A percentile compares a stretch with the other conserved stretches of the same genome.
These are phyloP conservation scores for Lumnitzera littorea DNA, from an alignment of 345 rosid species.

Conservation along the genomic window DNA sequence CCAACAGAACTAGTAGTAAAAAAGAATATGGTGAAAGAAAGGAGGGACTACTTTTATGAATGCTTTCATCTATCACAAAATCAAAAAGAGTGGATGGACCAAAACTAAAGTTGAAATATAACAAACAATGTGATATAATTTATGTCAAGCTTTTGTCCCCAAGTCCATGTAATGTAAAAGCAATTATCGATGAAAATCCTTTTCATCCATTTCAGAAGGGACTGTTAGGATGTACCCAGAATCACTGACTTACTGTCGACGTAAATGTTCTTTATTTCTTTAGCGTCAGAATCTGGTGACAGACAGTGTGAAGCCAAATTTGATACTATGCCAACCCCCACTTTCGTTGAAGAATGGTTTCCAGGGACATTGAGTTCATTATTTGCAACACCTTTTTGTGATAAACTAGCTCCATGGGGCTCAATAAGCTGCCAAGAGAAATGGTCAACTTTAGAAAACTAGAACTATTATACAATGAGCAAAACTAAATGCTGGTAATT, in stretches of 20 bases:
- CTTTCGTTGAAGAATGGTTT: slow-evolving; percentile 38
- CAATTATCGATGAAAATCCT: not conserved
- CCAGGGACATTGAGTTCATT: slow-evolving; percentile 33
- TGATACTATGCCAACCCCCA: slow-evolving; percentile 32
- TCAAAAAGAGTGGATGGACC: too few relatives aligned
- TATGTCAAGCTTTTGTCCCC: too few relatives aligned
- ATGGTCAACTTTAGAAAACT: slow-evolving; percentile 4
- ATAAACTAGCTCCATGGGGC: slow-evolving; percentile 55
- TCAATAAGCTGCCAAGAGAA: slow-evolving; percentile 54
- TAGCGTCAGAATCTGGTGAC: slow-evolving; percentile 66
- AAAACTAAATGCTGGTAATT: slow-evolving; percentile 5
- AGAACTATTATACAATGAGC: not conserved
- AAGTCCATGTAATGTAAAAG: not conserved
- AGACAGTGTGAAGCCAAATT: slow-evolving; percentile 24
- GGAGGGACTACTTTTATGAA: too few relatives aligned
- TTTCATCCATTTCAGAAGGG: not conserved
- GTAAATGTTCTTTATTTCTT: slow-evolving; percentile 91
- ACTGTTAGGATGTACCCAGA: not conserved
- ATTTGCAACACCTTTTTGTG: slow-evolving; percentile 35
- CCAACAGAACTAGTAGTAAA: too few relatives aligned
- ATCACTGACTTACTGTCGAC: slow-evolving; percentile 68
- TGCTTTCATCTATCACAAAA: too few relatives aligned
- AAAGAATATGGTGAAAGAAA: too few relatives aligned
- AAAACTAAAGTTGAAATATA: too few relatives aligned
- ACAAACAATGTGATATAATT: too few relatives aligned